These are phyloP conservation scores for Boletus bicolor DNA, from an alignment of 768 basidiomycete species.

Conservation along the genomic window DNA sequence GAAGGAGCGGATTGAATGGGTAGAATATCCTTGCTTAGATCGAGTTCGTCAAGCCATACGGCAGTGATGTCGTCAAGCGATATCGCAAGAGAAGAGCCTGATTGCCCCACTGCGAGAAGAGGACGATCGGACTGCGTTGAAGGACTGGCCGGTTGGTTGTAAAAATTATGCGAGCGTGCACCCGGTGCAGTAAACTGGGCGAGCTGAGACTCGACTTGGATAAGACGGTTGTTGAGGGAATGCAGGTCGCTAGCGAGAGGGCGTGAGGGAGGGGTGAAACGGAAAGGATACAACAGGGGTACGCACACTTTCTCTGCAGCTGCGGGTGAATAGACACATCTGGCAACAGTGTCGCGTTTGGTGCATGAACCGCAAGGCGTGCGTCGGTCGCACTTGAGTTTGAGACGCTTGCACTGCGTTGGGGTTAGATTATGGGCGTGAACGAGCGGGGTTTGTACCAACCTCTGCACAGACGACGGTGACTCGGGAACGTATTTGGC, in stretches of 20 bases:
- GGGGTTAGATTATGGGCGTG: conserved; percentile 4
- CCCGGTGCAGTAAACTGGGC: conserved; percentile 43
- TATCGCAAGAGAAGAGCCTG: conserved; percentile 49
- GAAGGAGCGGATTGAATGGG: conserved; percentile 16
- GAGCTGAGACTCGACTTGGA: conserved; percentile 62
- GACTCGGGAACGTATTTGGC: conserved; percentile 71
- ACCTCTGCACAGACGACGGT: conserved; percentile 85
- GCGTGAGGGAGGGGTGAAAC: neutral
- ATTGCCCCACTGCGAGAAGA: conserved; percentile 36
- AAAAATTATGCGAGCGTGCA: conserved; percentile 20
- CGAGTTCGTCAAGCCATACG: conserved; percentile 60
- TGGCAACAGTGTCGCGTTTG: conserved; percentile 70
- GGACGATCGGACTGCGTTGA: conserved; percentile 25
- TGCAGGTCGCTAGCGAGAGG: conserved; percentile 60
- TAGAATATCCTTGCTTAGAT: conserved; percentile 31
- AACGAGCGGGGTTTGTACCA: conserved; percentile 12
- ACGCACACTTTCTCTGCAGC: conserved; percentile 83
- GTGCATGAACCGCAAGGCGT: conserved; percentile 75
- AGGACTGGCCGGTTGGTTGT: conserved; percentile 11
- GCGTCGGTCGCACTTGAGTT: conserved; percentile 80
- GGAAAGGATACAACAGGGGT: neutral
- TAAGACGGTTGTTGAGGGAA: conserved; percentile 76
- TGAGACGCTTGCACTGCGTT: conserved; percentile 78
- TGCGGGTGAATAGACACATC: conserved; percentile 77
- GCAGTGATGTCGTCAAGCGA: conserved; percentile 54